Conservation (phyloP, 176 grass and related monocot genomes). For the Chrysopogon serrulatus region DNA sequence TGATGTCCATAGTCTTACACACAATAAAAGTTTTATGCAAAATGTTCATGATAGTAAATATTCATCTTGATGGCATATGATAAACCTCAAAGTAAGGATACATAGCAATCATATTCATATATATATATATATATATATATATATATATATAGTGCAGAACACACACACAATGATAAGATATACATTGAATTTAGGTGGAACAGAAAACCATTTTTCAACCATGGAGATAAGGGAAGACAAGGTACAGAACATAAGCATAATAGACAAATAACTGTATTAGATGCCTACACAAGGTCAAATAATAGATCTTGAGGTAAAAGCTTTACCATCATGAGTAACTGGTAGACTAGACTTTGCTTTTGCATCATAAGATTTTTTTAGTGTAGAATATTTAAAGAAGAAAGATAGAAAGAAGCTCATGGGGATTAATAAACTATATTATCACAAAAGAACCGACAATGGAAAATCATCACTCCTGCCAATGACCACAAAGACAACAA, state of each 20-base stretch:
- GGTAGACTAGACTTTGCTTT: not conserved
- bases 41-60: not conserved
- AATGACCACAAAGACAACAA: not conserved
- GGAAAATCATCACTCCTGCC: not conserved
- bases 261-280: not conserved
- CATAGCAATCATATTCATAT: not conserved
- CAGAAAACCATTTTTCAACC: not conserved
- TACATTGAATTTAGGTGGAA: not conserved
- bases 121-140: too few species aligned
- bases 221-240: not conserved
- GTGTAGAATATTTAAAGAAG: not conserved
- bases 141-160: not conserved
- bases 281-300: not conserved
- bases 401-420: not conserved
- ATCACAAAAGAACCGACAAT: not conserved
- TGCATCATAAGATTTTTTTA: not conserved
- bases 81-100: not conserved
- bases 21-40: not conserved
- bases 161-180: not conserved
- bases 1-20: not conserved
- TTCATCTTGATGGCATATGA: not conserved
- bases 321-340: not conserved
- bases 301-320: not conserved
- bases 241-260: not conserved
- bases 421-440: not conserved